Evolutionary conservation across 176 grass and related monocot species (phyloP).

Genomic region (Typha latifolia): DNA sequence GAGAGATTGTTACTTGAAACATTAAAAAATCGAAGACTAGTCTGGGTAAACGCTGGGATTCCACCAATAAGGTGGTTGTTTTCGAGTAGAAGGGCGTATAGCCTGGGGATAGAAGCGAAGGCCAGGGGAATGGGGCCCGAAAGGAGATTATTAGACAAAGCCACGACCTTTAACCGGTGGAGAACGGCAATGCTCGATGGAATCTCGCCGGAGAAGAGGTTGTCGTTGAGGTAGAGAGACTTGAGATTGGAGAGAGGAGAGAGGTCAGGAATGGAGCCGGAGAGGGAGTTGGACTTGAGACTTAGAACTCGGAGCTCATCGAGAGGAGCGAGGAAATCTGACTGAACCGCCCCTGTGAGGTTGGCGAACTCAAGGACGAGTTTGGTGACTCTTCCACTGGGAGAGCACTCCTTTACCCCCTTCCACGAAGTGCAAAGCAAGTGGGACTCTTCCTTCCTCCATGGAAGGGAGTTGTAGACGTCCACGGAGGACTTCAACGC

Average conservation of each 20-base stretch:
- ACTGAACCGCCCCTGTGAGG: slow-evolving; percentile 50
- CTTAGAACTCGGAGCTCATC: slow-evolving; percentile 83
- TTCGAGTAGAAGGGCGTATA: slow-evolving; percentile 54
- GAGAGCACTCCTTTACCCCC: slow-evolving; percentile 57
- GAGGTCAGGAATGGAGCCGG: slow-evolving; percentile 62
- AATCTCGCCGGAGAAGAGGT: slow-evolving; percentile 49
- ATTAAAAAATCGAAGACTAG: slow-evolving; percentile 51
- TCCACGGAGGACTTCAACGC: slow-evolving; percentile 58
- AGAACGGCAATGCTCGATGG: slow-evolving; percentile 46
- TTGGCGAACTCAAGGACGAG: slow-evolving; percentile 80
- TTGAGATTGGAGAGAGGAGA: slow-evolving; percentile 61
- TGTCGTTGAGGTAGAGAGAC: slow-evolving; percentile 72
- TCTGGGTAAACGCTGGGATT: slow-evolving; percentile 49
- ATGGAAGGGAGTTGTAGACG: slow-evolving; percentile 43
- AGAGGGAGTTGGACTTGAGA: slow-evolving; percentile 67
- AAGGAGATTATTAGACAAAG: slow-evolving; percentile 59
- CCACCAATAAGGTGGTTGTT: slow-evolving; percentile 43
- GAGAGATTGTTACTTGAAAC: slow-evolving; percentile 57
- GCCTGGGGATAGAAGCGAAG: slow-evolving; percentile 36
- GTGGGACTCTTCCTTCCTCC: slow-evolving; percentile 29
- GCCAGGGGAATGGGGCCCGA: slow-evolving; percentile 50
- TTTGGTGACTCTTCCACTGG: slow-evolving; percentile 52
- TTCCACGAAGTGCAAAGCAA: slow-evolving; percentile 49
- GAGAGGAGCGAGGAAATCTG: slow-evolving; percentile 44
- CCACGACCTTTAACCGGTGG: slow-evolving; percentile 69